A percentile compares a stretch with the other conserved stretches of the same genome.
Conservation (phyloP, 1,284 basidiomycete genomes). For the Puccinia triticina region DNA sequence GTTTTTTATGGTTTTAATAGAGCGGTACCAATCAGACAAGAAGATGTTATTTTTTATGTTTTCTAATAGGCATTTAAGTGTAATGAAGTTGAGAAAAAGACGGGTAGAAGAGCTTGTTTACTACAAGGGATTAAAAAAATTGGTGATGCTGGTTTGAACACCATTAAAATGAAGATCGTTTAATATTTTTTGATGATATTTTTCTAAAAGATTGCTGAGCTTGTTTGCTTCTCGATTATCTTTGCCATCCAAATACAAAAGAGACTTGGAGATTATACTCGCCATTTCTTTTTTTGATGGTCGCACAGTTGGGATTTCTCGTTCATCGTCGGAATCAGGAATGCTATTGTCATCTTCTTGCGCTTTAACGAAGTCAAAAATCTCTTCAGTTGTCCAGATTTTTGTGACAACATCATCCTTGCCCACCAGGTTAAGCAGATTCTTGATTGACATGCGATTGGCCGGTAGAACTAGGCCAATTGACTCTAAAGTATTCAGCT, state of each 20-base stretch:
- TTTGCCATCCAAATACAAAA: not conserved
- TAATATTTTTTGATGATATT: conserved; percentile 11
- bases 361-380: not conserved
- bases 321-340: not conserved
- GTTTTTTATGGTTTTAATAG: not conserved
- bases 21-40: not conserved
- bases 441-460: no score
- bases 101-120: not conserved
- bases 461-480: not conserved
- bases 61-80: no score
- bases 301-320: not conserved
- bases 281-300: not conserved
- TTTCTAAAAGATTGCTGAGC: not conserved
- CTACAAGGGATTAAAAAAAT: not conserved
- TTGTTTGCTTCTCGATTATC: not conserved
- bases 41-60: no score
- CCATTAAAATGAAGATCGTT: not conserved
- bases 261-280: not conserved
- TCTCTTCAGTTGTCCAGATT: conserved; percentile 6
- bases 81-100: not conserved
- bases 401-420: not conserved
- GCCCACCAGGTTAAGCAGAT: conserved; percentile 11
- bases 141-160: no score
- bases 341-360: no score
- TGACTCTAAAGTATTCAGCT: not conserved